A percentile compares a stretch with the other conserved stretches of the same genome.
Conservation (phyloP, 225 moss, liverwort and hornwort genomes). For the Antitrichia curtipendula region DNA sequence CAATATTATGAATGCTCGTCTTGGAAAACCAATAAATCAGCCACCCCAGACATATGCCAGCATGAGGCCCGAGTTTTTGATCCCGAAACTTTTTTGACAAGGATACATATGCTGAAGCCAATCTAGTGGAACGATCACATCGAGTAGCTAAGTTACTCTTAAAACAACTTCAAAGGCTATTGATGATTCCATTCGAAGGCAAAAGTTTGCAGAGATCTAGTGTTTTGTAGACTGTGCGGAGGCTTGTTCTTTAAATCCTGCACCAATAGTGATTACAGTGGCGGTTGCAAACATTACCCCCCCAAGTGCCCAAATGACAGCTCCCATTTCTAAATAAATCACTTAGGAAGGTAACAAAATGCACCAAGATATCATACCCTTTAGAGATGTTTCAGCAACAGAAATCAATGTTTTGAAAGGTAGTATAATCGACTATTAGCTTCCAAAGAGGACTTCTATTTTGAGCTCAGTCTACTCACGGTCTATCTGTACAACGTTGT, state of each 20-base stretch:
- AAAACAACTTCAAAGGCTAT: neutral
- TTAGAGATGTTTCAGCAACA: neutral
- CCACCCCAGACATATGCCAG: neutral
- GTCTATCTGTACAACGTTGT: conserved; percentile 7
- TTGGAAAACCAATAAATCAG: neutral
- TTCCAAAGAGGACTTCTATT: neutral
- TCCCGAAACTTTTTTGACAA: neutral
- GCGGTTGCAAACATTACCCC: neutral
- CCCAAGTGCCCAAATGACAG: neutral
- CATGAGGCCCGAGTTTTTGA: neutral
- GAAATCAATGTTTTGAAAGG: neutral
- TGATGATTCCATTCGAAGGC: neutral
- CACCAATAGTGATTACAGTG: neutral
- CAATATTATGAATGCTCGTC: neutral
- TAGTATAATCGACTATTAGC: neutral
- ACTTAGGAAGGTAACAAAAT: neutral
- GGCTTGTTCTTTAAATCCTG: neutral
- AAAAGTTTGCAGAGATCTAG: neutral
- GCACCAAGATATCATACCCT: neutral
- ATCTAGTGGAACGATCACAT: neutral
- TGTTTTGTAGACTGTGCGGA: neutral
- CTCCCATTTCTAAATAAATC: neutral
- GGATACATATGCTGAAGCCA: neutral
- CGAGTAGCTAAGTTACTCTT: neutral
- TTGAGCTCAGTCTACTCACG: neutral